Base-by-base conservation (phyloP, 257 asterid genomes). In the Nicotiana otophora region DNA sequence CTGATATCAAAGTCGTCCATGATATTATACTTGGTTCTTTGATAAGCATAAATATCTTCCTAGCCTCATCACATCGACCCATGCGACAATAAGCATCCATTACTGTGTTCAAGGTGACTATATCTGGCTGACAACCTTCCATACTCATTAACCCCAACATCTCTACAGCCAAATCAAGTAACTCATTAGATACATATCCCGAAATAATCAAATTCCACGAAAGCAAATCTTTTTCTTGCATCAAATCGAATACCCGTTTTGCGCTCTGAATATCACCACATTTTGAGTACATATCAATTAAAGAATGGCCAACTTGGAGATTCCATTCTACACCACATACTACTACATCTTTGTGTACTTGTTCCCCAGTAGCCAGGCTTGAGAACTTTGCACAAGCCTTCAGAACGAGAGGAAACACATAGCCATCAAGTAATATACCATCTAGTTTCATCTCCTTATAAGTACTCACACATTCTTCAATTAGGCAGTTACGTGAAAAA, bases 1-100 rank as follows among this genome's bases (percentile, higher is more conserved):
- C 91, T 9, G 90, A 85, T 55, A 87, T 84, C 87, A 89, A 80
- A 61, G 83, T 85, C 14, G 91, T 89, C 91, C 91, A 89, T 1
- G 91, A 89, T 51, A 89, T 85, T 66, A 87, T 84, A 82, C 81
- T 89, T 10, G 89, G 90, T 19, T 84, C 84, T 58, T 87, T 82
- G 42, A 89, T 85, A 81, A 80, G 80, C 33, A 31, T 42, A 28
- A 87, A 87, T 58, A 89, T 62, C 61, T 82, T 82, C 68, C 83
- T 66, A 2, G 90, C 90, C 68, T 87, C 85, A 8, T 89, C 89
- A 72, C 89, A 87, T 51, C 57, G 87, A 68, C 88, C 90, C 86
- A 85, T 87, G 8, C 86, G 86, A 74, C 88, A 87, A 84, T 87
- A 81, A 51, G 89, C 88, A 61, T 85, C 90, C 89, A 89, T 83